These are phyloP conservation scores for Lachancea sp. DNA, from an alignment of 805 yeast genomes.

Conservation along the genomic window DNA sequence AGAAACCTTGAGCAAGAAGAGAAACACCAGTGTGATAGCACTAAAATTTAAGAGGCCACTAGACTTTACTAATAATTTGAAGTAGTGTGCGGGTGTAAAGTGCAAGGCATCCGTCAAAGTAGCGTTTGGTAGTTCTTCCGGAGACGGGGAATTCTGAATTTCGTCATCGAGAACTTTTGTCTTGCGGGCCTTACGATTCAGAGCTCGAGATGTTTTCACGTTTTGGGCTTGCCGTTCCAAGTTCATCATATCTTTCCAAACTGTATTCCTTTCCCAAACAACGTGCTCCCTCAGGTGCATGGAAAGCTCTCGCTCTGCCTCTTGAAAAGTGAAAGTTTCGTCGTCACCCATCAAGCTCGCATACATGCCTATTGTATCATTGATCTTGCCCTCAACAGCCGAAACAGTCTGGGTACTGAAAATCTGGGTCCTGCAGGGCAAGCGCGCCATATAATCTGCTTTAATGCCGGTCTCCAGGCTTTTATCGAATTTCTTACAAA, in stretches of 20 bases:
- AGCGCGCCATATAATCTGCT: conserved; percentile 46
- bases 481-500: conserved; percentile 88
- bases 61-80: conserved; percentile 27
- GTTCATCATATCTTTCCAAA: conserved; percentile 95
- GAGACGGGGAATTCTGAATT: conserved; percentile 18
- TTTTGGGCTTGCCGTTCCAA: conserved; percentile 82
- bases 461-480: conserved; percentile 58
- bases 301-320: conserved; percentile 45
- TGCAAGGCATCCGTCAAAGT: conserved; percentile 18
- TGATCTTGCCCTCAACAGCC: conserved; percentile 47
- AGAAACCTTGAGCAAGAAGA: conserved; percentile 39
- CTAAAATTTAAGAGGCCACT: conserved; percentile 37
- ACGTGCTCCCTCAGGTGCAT: conserved; percentile 78
- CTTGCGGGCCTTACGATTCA: conserved; percentile 11
- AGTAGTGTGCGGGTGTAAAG: conserved; percentile 13
- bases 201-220: conserved; percentile 40
- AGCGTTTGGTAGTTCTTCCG: conserved; percentile 10
- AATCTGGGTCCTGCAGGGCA: conserved; percentile 44
- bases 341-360: conserved; percentile 42
- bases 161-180: conserved; percentile 26
- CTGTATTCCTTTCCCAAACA: conserved; percentile 96
- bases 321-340: conserved; percentile 22
- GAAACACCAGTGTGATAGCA: conserved; percentile 44
- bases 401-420: conserved; percentile 47
- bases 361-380: conserved; percentile 47